These are phyloP conservation scores for Camelina laxa DNA, from an alignment of 345 rosid species.

Conservation along the genomic window DNA sequence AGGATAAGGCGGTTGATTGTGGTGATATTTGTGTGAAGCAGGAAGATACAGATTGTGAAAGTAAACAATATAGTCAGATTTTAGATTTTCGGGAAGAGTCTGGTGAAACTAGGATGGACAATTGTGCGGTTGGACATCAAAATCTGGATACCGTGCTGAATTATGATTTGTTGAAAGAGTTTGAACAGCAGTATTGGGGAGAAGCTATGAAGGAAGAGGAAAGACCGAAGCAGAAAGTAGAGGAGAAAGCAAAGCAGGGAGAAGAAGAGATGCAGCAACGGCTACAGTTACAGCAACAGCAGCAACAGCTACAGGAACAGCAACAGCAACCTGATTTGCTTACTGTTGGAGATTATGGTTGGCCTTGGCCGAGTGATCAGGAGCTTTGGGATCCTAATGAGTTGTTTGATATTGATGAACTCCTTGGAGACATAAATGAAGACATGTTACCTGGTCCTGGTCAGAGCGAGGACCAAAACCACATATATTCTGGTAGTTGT, in stretches of 20 bases:
- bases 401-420: slow-evolving; percentile 61
- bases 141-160: neutral
- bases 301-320: neutral
- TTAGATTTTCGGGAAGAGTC: slow-evolving; percentile 19
- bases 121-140: neutral
- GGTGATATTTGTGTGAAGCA: slow-evolving; percentile 24
- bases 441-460: slow-evolving; percentile 10
- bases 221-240: slow-evolving; percentile 28
- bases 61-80: slow-evolving; percentile 5
- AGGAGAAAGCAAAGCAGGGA: neutral
- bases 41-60: slow-evolving; percentile 44
- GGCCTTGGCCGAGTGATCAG: slow-evolving; percentile 18
- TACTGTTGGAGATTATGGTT: slow-evolving; percentile 37
- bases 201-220: slow-evolving; percentile 13
- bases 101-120: slow-evolving; percentile 3
- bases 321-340: slow-evolving; percentile 4
- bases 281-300: neutral
- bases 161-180: slow-evolving; percentile 29
- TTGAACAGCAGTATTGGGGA: slow-evolving; percentile 34
- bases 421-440: slow-evolving; percentile 47
- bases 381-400: slow-evolving; percentile 46
- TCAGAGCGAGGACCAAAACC: slow-evolving; percentile 7
- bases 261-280: slow-evolving; percentile 24
- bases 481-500: neutral
- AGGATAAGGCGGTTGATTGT: slow-evolving; percentile 30